Base-by-base conservation (phyloP, 495 filamentous ascomycete species). In the Penicillium odoratum region DNA sequence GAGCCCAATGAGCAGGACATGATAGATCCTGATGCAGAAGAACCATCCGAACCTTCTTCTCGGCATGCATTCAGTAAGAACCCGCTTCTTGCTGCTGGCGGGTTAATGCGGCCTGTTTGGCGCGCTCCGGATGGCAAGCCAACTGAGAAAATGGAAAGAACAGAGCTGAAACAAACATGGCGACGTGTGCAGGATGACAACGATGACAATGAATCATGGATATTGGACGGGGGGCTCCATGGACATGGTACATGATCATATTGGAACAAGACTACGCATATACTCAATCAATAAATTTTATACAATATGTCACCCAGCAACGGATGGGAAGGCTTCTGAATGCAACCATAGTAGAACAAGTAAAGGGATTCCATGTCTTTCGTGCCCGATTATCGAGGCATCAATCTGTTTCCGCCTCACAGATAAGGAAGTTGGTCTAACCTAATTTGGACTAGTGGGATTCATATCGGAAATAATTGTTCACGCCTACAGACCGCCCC, bases 151-250 rank as follows among this genome's bases (percentile, higher is more conserved):
- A 53, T 67, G 60, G 57, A 66, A 64, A 66, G 73, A 56, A 74
- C 69, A 53, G 70, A 81, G 60, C 54, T 65, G 68, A 82, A 75
- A 48, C 79, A 78, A 56, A 83, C 81, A 3, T 97, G 93, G 94
- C 78, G 93, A 48, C 84, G 91, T 58, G 93, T 97, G 1, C 95
- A 98, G 68, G 92, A 97, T 73, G 91, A 96, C 63, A 78, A 85
- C 40, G 88, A 92, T 50, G 86, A 97, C 69, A 97, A 97, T 62
- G 93, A 97, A 73, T 83, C 81, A n/a, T 87, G 93, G 74, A 97
- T 97, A 59, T 73, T 97, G 5, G 89, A 97, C 72, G 93, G 93
- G 0, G 90, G 93, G 10, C 65, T 84, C 5, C 85, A 88, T 70
- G 89, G 91, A 7, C 66, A 74, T 38, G 48, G 28, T 56, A 56